phyloP scores from a whole-genome alignment of 1,284 basidiomycete species.

The Violaceomyces palustris region DNA sequence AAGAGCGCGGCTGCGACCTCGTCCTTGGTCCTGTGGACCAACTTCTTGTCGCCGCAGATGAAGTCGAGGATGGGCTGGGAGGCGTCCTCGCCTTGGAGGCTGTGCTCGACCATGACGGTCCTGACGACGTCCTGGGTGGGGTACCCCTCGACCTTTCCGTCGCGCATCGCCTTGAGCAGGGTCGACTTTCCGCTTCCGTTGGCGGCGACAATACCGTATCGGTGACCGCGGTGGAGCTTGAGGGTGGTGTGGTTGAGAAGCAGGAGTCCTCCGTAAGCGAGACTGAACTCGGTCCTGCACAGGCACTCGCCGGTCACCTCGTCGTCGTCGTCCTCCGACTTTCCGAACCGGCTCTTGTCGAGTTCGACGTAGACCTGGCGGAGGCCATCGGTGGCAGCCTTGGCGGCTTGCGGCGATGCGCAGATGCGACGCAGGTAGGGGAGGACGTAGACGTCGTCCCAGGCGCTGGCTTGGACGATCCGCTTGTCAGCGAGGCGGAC shows the following conservation, averaged over 20 bases:
- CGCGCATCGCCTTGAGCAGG: slow-evolving; percentile 88
- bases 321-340: slow-evolving; percentile 64
- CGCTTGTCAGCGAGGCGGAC: slow-evolving; percentile 50
- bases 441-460: slow-evolving; percentile 51
- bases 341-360: slow-evolving; percentile 47
- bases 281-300: slow-evolving; percentile 87
- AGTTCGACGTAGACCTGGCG: slow-evolving; percentile 43
- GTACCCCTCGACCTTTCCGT: slow-evolving; percentile 90
- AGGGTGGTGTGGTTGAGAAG: slow-evolving; percentile 92
- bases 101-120: slow-evolving; percentile 93
- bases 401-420: slow-evolving; percentile 32
- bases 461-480: slow-evolving; percentile 42
- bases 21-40: slow-evolving; percentile 37
- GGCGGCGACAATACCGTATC: slow-evolving; percentile 90
- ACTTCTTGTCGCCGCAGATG: slow-evolving; percentile 67
- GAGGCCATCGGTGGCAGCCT: slow-evolving; percentile 38
- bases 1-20: slow-evolving; percentile 39
- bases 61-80: slow-evolving; percentile 79
- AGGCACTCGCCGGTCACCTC: slow-evolving; percentile 62
- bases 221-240: slow-evolving; percentile 75
- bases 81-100: slow-evolving; percentile 85
- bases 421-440: slow-evolving; percentile 54
- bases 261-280: slow-evolving; percentile 92
- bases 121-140: slow-evolving; percentile 80
- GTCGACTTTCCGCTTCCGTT: slow-evolving; percentile 97